Percentiles rank a stretch among this genome's conserved stretches.
Conservation (phyloP, 768 basidiomycete species). For the Rhizopogon vesiculosus region DNA sequence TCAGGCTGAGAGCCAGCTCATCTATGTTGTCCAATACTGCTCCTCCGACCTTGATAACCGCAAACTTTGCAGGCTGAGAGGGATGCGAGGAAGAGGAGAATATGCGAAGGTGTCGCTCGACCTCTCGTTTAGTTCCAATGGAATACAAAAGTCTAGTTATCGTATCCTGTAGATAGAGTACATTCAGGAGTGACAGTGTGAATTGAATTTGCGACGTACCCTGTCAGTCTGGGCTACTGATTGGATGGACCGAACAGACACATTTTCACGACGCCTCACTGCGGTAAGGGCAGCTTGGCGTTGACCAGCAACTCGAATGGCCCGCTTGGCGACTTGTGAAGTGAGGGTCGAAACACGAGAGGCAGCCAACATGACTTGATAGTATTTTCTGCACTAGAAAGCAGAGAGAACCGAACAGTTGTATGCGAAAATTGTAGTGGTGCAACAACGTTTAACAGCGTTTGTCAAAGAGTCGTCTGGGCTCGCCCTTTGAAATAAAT, state of each 20-base stretch:
- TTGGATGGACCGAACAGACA: conserved; percentile 43
- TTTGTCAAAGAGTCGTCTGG: too few species aligned
- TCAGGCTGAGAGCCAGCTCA: conserved; percentile 90
- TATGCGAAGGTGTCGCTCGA: conserved; percentile 96
- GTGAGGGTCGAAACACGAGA: conserved; percentile 18
- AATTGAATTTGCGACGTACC: conserved; percentile 35
- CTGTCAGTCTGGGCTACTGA: conserved; percentile 72
- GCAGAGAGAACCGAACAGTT: neutral
- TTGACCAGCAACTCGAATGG: conserved; percentile 39
- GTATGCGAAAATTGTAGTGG: neutral
- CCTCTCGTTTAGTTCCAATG: conserved; percentile 94
- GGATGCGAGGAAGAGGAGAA: conserved; percentile 93
- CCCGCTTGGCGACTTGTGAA: conserved; percentile 34
- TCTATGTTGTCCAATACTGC: conserved; percentile 90
- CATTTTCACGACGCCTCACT: conserved; percentile 31
- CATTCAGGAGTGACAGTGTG: neutral
- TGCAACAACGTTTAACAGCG: neutral
- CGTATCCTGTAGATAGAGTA: conserved; percentile 63
- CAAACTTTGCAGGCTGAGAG: conserved; percentile 89
- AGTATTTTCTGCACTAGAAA: neutral
- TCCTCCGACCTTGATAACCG: conserved; percentile 97
- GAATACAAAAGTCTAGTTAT: conserved; percentile 96
- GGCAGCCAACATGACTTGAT: conserved; percentile 25
- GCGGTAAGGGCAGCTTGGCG: conserved; percentile 37
- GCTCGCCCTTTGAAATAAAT: too few species aligned